phyloP scores from a whole-genome alignment of 2,329 filamentous ascomycete species.

The Neonectria punicea region DNA sequence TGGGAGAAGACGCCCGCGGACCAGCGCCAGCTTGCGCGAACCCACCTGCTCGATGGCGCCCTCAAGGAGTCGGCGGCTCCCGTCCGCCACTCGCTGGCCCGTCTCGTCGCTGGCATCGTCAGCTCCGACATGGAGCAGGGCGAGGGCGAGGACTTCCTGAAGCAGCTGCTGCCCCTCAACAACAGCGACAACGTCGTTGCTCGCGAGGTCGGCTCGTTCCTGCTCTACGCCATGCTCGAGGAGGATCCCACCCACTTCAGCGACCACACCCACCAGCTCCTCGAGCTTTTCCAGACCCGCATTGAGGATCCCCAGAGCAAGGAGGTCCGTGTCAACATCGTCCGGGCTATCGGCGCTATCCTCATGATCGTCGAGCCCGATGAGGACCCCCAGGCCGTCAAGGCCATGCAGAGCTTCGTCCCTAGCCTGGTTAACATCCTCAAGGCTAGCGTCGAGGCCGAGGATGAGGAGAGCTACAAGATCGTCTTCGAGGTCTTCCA shows the following conservation, averaged over 20 bases:
- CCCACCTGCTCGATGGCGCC: conserved; percentile 84
- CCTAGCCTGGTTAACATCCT: conserved; percentile 91
- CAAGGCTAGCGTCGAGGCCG: conserved; percentile 81
- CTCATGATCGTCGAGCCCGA: conserved; percentile 90
- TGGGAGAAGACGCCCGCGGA: conserved; percentile 79
- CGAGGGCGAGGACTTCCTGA: conserved; percentile 85
- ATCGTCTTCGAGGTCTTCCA: conserved; percentile 97
- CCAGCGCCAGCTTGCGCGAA: conserved; percentile 83
- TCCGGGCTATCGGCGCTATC: conserved; percentile 88
- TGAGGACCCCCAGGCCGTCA: conserved; percentile 79
- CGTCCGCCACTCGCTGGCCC: conserved; percentile 86
- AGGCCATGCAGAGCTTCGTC: conserved; percentile 81
- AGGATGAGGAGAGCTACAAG: conserved; percentile 88
- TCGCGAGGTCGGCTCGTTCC: conserved; percentile 91
- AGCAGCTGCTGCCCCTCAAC: conserved; percentile 81
- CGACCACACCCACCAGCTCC: conserved; percentile 82
- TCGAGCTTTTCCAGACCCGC: conserved; percentile 84
- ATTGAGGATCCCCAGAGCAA: conserved; percentile 91
- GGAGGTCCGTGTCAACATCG: conserved; percentile 94
- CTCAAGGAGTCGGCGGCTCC: conserved; percentile 81
- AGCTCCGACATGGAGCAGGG: conserved; percentile 79
- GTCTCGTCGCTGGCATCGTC: conserved; percentile 88
- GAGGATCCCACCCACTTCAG: conserved; percentile 85
- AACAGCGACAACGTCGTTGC: conserved; percentile 79
- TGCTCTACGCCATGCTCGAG: conserved; percentile 92